phyloP scores from a whole-genome alignment of 129 eudicot species.

The Saussurea involucrata region DNA sequence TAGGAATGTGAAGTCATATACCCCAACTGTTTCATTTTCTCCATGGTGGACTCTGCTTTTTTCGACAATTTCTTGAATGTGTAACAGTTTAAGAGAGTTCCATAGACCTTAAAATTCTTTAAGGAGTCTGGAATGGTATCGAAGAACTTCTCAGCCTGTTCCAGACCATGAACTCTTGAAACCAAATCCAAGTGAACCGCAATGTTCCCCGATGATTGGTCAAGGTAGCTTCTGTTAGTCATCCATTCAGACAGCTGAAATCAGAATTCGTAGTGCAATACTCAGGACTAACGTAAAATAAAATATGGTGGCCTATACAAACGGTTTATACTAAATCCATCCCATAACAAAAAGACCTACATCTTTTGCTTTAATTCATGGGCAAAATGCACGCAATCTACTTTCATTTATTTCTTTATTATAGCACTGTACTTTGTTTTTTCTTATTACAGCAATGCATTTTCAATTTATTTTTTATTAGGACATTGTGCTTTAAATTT shows the following conservation, averaged over 20 bases:
- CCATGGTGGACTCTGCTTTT: constrained; percentile 52
- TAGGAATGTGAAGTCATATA: constrained; percentile 29
- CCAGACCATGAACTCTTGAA: constrained; percentile 33
- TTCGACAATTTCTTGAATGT: constrained; percentile 23
- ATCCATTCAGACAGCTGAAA: constrained; percentile 40
- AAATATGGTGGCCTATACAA: background rate
- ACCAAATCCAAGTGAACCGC: constrained; percentile 46
- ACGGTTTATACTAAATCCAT: background rate
- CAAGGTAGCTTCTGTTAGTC: constrained; percentile 21
- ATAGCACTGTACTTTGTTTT: too few relatives aligned
- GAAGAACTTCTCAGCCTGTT: constrained; percentile 39
- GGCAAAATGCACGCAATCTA: too few relatives aligned
- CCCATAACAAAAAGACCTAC: background rate
- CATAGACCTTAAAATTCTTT: constrained; percentile 32
- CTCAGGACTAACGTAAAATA: background rate
- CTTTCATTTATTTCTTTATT: too few relatives aligned
- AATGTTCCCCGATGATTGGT: constrained; percentile 29
- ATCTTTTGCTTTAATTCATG: background rate
- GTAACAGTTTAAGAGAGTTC: constrained; percentile 43
- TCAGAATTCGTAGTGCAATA: background rate
- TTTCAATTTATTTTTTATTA: too few relatives aligned
- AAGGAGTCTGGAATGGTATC: constrained; percentile 25
- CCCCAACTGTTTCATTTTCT: constrained; percentile 42
- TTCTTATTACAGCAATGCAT: too few relatives aligned
- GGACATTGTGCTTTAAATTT: too few relatives aligned